These are phyloP conservation scores for Schizochytrium sp. DNA, from an alignment of 108 stramenopile species.

Conservation along the genomic window DNA sequence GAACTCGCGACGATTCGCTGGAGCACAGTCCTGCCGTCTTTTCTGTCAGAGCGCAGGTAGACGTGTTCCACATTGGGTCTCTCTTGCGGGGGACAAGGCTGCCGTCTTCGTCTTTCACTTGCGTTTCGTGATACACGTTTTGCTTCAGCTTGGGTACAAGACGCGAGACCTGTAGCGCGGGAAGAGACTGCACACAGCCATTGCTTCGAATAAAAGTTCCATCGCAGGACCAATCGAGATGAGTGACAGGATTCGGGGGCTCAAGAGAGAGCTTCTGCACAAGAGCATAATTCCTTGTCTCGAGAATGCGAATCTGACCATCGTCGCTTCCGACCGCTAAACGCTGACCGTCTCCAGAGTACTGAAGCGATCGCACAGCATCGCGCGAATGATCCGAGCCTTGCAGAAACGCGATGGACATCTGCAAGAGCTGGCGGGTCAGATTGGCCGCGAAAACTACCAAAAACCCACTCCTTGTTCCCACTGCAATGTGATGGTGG, in stretches of 20 bases:
- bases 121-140: background rate
- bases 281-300: background rate
- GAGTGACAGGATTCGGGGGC: background rate
- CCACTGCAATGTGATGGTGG: background rate
- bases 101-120: background rate
- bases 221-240: background rate
- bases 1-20: too few species aligned
- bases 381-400: background rate
- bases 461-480: background rate
- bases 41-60: too few species aligned
- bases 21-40: too few species aligned
- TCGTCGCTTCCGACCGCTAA: background rate
- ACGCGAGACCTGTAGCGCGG: too few species aligned
- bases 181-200: background rate
- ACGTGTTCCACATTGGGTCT: too few species aligned
- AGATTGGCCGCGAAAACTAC: background rate
- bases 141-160: background rate
- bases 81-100: too few species aligned
- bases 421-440: background rate
- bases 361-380: background rate
- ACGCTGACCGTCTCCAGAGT: background rate
- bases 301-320: background rate
- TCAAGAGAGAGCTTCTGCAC: background rate
- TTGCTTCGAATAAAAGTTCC: background rate
- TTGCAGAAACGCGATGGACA: background rate